Base-by-base conservation (phyloP, 441 rosid species). In the Sinapis alba region DNA sequence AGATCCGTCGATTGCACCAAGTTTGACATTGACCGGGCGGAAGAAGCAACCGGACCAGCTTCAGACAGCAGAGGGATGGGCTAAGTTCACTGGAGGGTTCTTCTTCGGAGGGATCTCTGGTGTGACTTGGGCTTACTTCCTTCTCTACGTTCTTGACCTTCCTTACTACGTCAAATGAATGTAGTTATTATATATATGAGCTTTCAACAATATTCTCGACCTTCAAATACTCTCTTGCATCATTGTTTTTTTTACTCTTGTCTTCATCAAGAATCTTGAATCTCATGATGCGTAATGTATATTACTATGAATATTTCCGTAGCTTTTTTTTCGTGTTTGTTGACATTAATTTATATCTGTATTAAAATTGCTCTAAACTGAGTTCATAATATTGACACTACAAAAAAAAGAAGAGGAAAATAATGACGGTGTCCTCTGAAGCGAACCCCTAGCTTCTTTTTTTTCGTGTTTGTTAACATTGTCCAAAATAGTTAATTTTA, bases 81-180 rank as follows among this genome's bases (percentile, higher is more conserved):
- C 91, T 57, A 91, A 92, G 85, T 95, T 92, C 83, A 79, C 72
- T 1, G 99, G 96, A 11, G 97, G 99, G 32, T 95, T 95, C 93
- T 92, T 95, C 80, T 89, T 92, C 41, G 99, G 99, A 30, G 99
- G 99, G 12, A 86, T 92, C 72, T 95, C 98, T 12, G 99, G 99
- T 47, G 99, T 95, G 72, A 71, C 77, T 65, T 95, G 99, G 99
- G 99, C 99, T 28, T 95, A 84, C 68, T 89, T 90, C 75, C 96
- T 95, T 34, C 94, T 92, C 72, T 95, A 92, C 43, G 88, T 86
- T 73, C 80, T 94, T 61, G 71, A 92, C 83, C 97, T 94, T 76
- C 99, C 99, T 72, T 92, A 89, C 91, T 92, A 18, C 67, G 75
- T 94, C 27, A 95, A 90, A 82, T 95, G 85, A 84, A 60, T 71